phyloP scores from a whole-genome alignment of 805 yeast genomes.

The Brettanomyces sp. region DNA sequence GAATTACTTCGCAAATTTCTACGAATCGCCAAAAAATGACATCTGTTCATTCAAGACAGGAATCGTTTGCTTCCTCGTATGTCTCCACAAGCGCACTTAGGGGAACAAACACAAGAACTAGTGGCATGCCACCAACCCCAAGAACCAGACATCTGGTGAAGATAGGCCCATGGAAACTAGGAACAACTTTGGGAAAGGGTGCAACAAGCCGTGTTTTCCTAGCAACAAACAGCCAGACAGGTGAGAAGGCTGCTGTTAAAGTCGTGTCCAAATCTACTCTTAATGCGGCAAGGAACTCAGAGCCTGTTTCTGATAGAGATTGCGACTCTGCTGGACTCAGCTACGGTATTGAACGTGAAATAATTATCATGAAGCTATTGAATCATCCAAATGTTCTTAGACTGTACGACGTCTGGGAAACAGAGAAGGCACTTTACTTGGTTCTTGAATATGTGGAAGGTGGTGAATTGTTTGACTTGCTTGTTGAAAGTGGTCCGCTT shows the following conservation, averaged over 20 bases:
- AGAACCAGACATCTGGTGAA: conserved; percentile 27
- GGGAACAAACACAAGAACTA: too few relatives aligned
- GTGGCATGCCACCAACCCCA: background rate
- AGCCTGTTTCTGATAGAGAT: conserved; percentile 22
- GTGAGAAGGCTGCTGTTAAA: conserved; percentile 91
- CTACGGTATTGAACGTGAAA: conserved; percentile 80
- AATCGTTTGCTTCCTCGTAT: conserved; percentile 49
- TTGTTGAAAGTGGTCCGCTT: conserved; percentile 80
- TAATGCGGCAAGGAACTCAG: conserved; percentile 17
- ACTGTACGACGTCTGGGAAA: conserved; percentile 81
- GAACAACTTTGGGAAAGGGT: conserved; percentile 93
- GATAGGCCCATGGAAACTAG: conserved; percentile 94
- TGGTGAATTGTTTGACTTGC: conserved; percentile 88
- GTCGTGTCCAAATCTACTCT: conserved; percentile 83
- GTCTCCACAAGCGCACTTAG: conserved; percentile 18
- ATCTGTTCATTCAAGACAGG: conserved; percentile 43
- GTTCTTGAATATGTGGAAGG: conserved; percentile 95
- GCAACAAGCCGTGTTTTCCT: conserved; percentile 90
- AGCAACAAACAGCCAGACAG: conserved; percentile 78
- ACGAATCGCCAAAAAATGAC: conserved; percentile 17
- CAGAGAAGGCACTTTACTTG: conserved; percentile 70
- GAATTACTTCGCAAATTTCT: background rate
- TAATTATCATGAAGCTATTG: conserved; percentile 73
- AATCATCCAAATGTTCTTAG: conserved; percentile 74
- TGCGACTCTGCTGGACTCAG: conserved; percentile 51